These are phyloP conservation scores for Calonectria hawksworthii DNA, from an alignment of 2,329 filamentous ascomycete genomes.

Conservation along the genomic window DNA sequence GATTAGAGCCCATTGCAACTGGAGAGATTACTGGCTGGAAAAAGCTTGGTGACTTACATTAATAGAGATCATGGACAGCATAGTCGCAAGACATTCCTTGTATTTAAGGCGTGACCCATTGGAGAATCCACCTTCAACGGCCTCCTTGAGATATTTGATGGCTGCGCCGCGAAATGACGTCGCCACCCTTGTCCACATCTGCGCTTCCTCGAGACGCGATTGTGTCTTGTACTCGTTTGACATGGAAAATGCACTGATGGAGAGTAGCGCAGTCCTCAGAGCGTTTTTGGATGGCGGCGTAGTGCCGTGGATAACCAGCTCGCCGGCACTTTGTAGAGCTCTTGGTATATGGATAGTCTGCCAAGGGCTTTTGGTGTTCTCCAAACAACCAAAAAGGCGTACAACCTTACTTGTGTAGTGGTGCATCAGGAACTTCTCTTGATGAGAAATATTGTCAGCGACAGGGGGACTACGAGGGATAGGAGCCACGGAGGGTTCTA, in stretches of 20 bases:
- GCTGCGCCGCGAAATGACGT: conserved; percentile 30
- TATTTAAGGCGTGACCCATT: conserved; percentile 36
- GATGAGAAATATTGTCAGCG: background rate
- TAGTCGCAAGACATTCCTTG: conserved; percentile 46
- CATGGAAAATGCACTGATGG: conserved; percentile 43
- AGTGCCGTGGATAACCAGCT: conserved; percentile 37
- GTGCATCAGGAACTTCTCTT: conserved; percentile 41
- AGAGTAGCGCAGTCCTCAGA: conserved; percentile 39
- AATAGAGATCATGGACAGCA: conserved; percentile 48
- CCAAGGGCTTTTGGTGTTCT: conserved; percentile 45
- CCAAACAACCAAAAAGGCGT: conserved; percentile 44
- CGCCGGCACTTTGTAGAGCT: conserved; percentile 40
- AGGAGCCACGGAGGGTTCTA: background rate
- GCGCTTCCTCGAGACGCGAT: conserved; percentile 23
- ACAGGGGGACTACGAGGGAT: too few species aligned
- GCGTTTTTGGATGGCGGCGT: conserved; percentile 40
- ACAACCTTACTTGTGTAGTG: conserved; percentile 43
- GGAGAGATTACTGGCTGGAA: background rate
- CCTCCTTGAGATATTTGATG: conserved; percentile 38
- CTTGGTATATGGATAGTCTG: conserved; percentile 45
- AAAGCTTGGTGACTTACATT: conserved; percentile 29
- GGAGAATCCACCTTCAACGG: conserved; percentile 35
- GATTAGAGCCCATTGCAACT: background rate
- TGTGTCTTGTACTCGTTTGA: conserved; percentile 37
- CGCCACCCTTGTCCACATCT: conserved; percentile 35